These are phyloP conservation scores for Teratosphaeria pseudoeucalypti DNA, from an alignment of 2,329 filamentous ascomycete genomes.

Conservation along the genomic window DNA sequence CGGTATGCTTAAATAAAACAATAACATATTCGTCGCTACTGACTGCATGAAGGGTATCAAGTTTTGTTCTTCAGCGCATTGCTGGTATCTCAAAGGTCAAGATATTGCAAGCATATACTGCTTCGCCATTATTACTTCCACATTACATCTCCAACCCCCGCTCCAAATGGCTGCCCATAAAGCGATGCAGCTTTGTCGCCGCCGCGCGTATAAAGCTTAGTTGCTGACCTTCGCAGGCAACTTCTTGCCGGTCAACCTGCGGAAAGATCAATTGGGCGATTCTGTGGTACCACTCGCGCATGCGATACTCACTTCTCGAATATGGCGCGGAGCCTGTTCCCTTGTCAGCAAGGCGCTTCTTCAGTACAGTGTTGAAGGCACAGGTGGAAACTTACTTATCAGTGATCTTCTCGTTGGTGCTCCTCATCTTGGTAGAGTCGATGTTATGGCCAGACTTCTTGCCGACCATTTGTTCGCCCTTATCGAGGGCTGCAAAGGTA, in stretches of 20 bases:
- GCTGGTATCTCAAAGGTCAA: not conserved
- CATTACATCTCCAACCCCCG: not conserved
- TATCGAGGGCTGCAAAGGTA: conserved; percentile 1
- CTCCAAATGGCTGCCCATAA: not conserved
- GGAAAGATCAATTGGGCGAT: not conserved
- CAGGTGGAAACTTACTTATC: not conserved
- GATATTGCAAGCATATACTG: not conserved
- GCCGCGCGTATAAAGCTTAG: not conserved
- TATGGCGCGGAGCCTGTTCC: conserved; percentile 4
- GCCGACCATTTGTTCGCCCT: conserved; percentile 7
- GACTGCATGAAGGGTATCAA: not conserved
- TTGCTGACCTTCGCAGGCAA: conserved; percentile 10
- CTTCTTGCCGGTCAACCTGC: conserved; percentile 10
- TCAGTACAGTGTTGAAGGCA: not conserved
- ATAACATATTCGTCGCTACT: not conserved
- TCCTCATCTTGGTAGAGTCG: conserved; percentile 7
- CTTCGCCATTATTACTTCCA: not conserved
- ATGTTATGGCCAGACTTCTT: conserved; percentile 6
- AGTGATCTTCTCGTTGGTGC: conserved; percentile 11
- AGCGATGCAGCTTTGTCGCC: not conserved
- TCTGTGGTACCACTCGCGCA: not conserved
- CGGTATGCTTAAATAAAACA: not conserved
- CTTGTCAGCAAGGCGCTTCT: conserved; percentile 1
- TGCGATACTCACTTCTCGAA: conserved; percentile 7
- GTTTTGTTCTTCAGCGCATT: not conserved